Conservation (phyloP, 345 rosid genomes). For the Salix koriyanagi region DNA sequence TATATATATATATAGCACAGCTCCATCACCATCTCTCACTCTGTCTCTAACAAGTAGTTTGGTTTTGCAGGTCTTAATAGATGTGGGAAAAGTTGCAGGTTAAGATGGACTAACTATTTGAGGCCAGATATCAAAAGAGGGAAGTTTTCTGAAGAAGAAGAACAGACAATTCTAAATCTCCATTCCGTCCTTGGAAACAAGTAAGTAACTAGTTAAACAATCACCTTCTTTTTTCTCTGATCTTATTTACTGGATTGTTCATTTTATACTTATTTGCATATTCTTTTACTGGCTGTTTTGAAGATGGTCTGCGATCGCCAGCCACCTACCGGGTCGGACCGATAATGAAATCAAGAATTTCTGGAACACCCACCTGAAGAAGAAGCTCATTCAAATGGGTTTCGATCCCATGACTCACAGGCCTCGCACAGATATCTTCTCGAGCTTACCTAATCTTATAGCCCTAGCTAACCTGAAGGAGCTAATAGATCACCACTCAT, state of each 20-base stretch:
- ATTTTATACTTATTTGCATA: neutral
- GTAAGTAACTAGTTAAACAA: conserved; percentile 15
- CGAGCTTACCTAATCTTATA: conserved; percentile 52
- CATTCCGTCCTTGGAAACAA: conserved; percentile 31
- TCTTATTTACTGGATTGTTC: neutral
- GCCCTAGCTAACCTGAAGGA: conserved; percentile 60
- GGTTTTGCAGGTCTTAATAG: conserved; percentile 27
- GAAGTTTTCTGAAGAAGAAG: conserved; percentile 27
- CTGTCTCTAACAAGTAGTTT: neutral
- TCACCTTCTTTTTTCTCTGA: neutral
- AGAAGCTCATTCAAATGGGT: conserved; percentile 29
- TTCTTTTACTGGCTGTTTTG: neutral
- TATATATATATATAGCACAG: too few species aligned
- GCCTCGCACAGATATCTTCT: conserved; percentile 31
- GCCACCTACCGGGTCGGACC: conserved; percentile 24
- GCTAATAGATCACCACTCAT: conserved; percentile 40
- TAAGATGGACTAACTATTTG: conserved; percentile 28
- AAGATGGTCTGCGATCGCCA: conserved; percentile 31
- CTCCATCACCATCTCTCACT: neutral
- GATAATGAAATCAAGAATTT: conserved; percentile 30
- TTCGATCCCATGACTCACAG: conserved; percentile 33
- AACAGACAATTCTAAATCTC: conserved; percentile 28
- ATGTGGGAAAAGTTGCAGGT: conserved; percentile 31
- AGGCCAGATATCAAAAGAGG: conserved; percentile 33
- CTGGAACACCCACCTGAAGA: conserved; percentile 33